Evolutionary conservation across 148 eudicot genomes (phyloP).

Genomic region (Rhododendron mucronatum): DNA sequence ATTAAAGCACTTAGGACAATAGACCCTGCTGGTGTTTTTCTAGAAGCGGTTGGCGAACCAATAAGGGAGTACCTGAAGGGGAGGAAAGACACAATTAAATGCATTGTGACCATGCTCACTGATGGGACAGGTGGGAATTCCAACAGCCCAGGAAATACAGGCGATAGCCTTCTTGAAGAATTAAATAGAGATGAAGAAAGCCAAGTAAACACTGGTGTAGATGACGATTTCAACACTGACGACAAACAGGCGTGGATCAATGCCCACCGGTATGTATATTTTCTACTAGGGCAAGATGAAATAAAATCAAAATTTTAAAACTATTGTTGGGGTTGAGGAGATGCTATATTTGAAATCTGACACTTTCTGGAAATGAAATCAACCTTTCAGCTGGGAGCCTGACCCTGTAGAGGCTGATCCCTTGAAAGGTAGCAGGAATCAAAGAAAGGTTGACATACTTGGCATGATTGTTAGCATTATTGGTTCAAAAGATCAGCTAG

Average conservation of each 20-base stretch:
- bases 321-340: background rate
- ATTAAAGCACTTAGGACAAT: conserved; percentile 93
- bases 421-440: conserved; percentile 54
- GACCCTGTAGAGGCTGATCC: conserved; percentile 96
- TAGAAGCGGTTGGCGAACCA: conserved; percentile 98
- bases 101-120: conserved; percentile 96
- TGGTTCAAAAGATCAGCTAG: conserved; percentile 95
- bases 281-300: background rate
- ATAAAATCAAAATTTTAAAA: background rate
- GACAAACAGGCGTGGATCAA: conserved; percentile 92
- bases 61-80: conserved; percentile 92
- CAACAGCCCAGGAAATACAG: conserved; percentile 56
- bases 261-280: conserved; percentile 57
- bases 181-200: conserved; percentile 91
- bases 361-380: conserved; percentile 8
- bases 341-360: conserved; percentile 8
- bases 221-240: conserved; percentile 70
- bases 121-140: conserved; percentile 86
- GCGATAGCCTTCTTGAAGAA: conserved; percentile 99
- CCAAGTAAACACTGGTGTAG: conserved; percentile 61
- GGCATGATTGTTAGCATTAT: conserved; percentile 96
- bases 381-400: conserved; percentile 83
- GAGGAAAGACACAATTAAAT: conserved; percentile 93
- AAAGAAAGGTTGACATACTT: conserved; percentile 87
- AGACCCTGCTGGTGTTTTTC: conserved; percentile 92